phyloP scores from a whole-genome alignment of 768 basidiomycete species.

The Suillus lakei region DNA sequence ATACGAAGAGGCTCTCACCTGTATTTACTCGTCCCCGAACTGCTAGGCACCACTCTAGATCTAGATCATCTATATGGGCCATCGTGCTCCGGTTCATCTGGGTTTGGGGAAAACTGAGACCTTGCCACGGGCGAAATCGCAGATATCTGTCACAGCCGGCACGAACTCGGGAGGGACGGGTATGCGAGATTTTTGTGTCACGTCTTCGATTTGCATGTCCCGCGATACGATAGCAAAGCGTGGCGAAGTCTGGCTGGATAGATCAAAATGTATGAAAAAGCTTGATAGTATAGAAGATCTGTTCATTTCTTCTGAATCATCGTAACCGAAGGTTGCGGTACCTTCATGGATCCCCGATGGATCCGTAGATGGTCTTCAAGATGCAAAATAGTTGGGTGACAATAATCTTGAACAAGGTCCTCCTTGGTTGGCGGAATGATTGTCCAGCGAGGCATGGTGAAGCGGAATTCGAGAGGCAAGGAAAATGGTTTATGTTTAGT shows the following conservation, averaged over 20 bases:
- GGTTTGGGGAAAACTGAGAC: neutral
- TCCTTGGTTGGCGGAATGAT: neutral
- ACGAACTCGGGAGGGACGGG: neutral
- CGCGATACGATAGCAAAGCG: neutral
- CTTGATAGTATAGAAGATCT: neutral
- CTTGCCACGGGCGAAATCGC: neutral
- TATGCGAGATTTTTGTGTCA: neutral
- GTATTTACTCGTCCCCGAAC: neutral
- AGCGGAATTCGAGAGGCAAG: neutral
- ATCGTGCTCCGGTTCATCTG: neutral
- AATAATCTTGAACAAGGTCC: neutral
- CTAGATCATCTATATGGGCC: too few relatives aligned
- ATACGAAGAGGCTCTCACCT: neutral
- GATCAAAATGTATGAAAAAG: slow-evolving; percentile 1
- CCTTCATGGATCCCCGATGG: neutral
- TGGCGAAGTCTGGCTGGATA: slow-evolving; percentile 3
- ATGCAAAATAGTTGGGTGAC: neutral
- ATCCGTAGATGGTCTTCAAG: neutral
- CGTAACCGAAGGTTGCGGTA: neutral
- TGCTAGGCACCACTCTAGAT: too few relatives aligned
- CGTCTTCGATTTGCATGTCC: neutral
- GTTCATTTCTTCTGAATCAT: neutral
- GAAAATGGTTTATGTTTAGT: neutral
- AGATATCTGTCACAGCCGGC: neutral
- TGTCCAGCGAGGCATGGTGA: neutral